Percentiles rank a stretch among this genome's conserved stretches.
Conservation (phyloP, 805 yeast species). For the Candida chilensis region DNA sequence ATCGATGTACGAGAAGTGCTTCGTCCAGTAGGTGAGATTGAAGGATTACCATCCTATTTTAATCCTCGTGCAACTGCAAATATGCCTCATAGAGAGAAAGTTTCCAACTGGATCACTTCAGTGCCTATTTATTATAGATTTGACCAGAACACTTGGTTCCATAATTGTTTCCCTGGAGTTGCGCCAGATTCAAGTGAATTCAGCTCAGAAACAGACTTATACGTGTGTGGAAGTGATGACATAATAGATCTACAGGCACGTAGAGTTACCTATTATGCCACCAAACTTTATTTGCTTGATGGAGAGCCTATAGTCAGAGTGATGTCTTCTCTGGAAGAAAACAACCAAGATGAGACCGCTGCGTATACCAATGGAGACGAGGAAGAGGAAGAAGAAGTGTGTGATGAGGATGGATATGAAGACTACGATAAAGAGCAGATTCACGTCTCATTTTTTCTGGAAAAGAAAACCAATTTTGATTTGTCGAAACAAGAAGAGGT, state of each 20-base stretch:
- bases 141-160: conserved; percentile 4
- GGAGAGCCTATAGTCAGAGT: too few species aligned
- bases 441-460: too few species aligned
- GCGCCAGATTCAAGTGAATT: conserved; percentile 8
- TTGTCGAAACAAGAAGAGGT: too few species aligned
- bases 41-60: conserved; percentile 12
- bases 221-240: conserved; percentile 10
- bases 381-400: conserved; percentile 1
- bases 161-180: conserved; percentile 21
- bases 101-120: conserved; percentile 10
- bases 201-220: background rate
- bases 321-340: too few species aligned
- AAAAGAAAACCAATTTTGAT: too few species aligned
- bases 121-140: conserved; percentile 15
- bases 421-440: background rate
- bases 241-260: conserved; percentile 26
- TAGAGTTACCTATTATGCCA: conserved; percentile 18
- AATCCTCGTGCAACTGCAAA: conserved; percentile 25
- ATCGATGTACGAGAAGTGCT: too few species aligned
- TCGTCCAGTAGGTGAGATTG: too few species aligned
- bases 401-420: conserved; percentile 1
- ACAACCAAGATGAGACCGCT: background rate
- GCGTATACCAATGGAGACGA: conserved; percentile 1
- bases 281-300: conserved; percentile 9
- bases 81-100: conserved; percentile 26